Evolutionary conservation across 169 alveolate species (phyloP), one percentile per base, ranked within the genome.

Genomic region (Neospora caninum): DNA sequence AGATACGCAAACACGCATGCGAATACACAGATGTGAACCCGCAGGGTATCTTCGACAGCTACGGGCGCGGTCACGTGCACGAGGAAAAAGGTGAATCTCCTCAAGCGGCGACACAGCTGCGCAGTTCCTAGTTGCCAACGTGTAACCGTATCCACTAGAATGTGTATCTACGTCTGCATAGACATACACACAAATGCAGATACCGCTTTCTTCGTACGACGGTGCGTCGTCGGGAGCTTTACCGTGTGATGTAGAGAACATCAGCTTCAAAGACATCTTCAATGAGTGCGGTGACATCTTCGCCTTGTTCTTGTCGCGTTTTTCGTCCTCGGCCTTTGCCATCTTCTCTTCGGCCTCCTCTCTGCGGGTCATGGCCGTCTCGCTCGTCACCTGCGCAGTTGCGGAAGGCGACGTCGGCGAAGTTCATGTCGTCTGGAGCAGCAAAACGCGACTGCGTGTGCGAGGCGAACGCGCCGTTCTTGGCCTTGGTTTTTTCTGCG

Each of bases 211-310:
- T 49, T 7, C n/a, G n/a, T n/a, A n/a, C n/a, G n/a, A n/a, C n/a
- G n/a, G n/a, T n/a, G n/a, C n/a, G n/a, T n/a, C n/a, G n/a, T n/a
- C 58, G 58, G 58, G 58, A 49, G 4, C 39, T 22, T 25, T 22
- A 58, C 53, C 92, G 83, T 10, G 67, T 43, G 70, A 54, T 39
- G 93, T 70, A 80, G 86, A 42, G 49, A 41, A 92, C 87, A 70
- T 92, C 95, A n/a, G 34, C 73, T 89, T 92, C 95, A 54, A 54
- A 83, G 36, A 92, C 34, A 36, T 70, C 88, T 36, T 41, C 64
- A 16, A 49, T 34, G 80, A n/a, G 49, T 13, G 53, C 27, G 78
- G 78, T 43, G 45, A 36, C 78, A 29, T 58, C 84, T 38, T 20
- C 53, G 39, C 67, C 73, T 27, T 64, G 73, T 64, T 34, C 2